Base-by-base conservation (phyloP, 257 asterid species). In the Rubia yunnanensis region DNA sequence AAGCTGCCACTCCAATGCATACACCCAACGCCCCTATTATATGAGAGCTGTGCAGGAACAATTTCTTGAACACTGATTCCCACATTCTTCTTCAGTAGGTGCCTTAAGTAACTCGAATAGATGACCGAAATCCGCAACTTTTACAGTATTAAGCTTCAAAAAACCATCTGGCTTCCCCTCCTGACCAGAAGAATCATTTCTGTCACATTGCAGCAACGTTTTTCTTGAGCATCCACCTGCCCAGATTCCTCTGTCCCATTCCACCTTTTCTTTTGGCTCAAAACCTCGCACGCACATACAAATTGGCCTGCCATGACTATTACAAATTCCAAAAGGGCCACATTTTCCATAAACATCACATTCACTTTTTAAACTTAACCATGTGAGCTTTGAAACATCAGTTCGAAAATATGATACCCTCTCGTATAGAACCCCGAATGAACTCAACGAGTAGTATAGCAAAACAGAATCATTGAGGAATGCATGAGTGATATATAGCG, bases 221-320 rank as follows among this genome's bases (percentile, higher is more conserved):
- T 73, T 66, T 64, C 94, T 81, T 46, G 44, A 50, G 53, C 95
- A 85, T 50, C 91, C 94, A 22, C 73, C 41, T 3, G 77, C 66
- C 89, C 85, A 73, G 44, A 81, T 80, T 30, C 82, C 84, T 1
- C 75, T 62, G 11, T 28, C 64, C 95, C 95, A 81, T 66, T 74
- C 86, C 39, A 20, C 49, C 14, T 9, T 13, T 49, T 78, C 65
- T 22, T 1, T 65, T 0, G 86, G 85, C 52, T 68, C 41, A 56
- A 83, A 83, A 2, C 91, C 95, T 59, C 0, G 62, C 77, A 83
- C 72, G 34, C 95, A 87, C 22, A 67, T 62, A 32, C 92, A 87
- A 52, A 78, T 69, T 20, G 83, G 82, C 13, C 77, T 75, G 3
- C 2, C 26, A 30, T 39, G 75, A 0, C 79, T 46, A 70, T 80